phyloP scores from a whole-genome alignment of 1,139 yeast species.

The Geotrichum cucujoidarum region DNA sequence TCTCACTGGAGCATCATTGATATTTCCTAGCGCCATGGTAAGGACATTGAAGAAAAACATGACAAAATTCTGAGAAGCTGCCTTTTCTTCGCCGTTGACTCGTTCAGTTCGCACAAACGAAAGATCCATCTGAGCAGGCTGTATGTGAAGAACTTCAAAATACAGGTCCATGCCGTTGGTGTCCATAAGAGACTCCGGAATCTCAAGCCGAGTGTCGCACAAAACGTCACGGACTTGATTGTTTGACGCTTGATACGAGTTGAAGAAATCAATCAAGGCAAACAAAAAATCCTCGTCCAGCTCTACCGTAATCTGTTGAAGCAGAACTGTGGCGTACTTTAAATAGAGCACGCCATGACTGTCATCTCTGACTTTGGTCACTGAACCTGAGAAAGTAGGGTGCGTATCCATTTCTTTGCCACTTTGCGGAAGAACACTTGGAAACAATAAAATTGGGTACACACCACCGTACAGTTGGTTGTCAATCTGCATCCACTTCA shows the following conservation, averaged over 20 bases:
- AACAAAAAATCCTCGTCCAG: slow-evolving; percentile 90
- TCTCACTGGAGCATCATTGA: slow-evolving; percentile 93
- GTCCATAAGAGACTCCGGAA: slow-evolving; percentile 68
- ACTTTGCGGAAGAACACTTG: slow-evolving; percentile 83
- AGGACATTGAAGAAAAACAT: slow-evolving; percentile 72
- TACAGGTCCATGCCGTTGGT: slow-evolving; percentile 68
- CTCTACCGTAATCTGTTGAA: slow-evolving; percentile 89
- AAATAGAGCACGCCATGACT: slow-evolving; percentile 85
- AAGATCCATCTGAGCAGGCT: slow-evolving; percentile 81
- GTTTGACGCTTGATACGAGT: slow-evolving; percentile 40
- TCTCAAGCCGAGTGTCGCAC: slow-evolving; percentile 56
- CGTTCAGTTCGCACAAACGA: slow-evolving; percentile 91
- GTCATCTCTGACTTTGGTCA: slow-evolving; percentile 80
- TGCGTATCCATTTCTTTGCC: slow-evolving; percentile 80
- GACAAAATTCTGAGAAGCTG: slow-evolving; percentile 52
- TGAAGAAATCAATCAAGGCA: slow-evolving; percentile 73
- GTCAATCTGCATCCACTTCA: slow-evolving; percentile 94
- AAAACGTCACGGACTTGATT: slow-evolving; percentile 56
- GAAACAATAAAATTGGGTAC: slow-evolving; percentile 86
- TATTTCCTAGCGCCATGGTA: slow-evolving; percentile 96
- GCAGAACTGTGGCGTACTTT: slow-evolving; percentile 80
- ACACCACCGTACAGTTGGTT: slow-evolving; percentile 86
- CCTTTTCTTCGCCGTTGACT: slow-evolving; percentile 54
- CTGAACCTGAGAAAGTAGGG: slow-evolving; percentile 82
- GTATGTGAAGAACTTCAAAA: slow-evolving; percentile 88